A percentile compares a stretch with the other conserved stretches of the same genome.
Evolutionary conservation across 2,329 filamentous ascomycete species (phyloP).

Genomic region (Rhinocladiella mackenziei): DNA sequence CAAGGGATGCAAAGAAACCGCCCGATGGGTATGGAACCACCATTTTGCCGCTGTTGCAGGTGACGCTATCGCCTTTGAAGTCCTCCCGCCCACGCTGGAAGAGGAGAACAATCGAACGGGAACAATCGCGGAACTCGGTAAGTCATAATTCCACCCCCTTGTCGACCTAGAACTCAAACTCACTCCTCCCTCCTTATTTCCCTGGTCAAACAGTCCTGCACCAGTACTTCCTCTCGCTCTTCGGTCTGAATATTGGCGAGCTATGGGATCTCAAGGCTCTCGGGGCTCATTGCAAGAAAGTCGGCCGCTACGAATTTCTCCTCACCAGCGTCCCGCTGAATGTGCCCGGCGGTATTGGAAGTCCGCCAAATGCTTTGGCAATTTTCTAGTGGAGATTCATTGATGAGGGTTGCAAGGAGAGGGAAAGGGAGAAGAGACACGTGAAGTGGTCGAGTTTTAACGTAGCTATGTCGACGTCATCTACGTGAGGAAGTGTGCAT

Average conservation of each 20-base stretch:
- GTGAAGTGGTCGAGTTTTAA: not conserved
- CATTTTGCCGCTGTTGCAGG: conserved; percentile 55
- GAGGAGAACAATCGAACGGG: conserved; percentile 27
- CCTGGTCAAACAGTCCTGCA: too few relatives aligned
- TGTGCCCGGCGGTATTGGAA: conserved; percentile 45
- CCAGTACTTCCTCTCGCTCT: conserved; percentile 46
- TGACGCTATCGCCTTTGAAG: conserved; percentile 54
- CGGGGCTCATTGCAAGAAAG: conserved; percentile 36
- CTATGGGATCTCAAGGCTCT: conserved; percentile 44
- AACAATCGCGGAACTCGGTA: conserved; percentile 39
- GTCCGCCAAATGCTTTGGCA: conserved; percentile 45
- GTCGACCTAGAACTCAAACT: too few relatives aligned
- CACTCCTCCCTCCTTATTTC: too few relatives aligned
- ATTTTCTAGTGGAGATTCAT: conserved; percentile 37
- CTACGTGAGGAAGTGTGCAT: too few relatives aligned
- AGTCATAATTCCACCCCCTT: conserved; percentile 22
- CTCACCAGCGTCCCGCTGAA: conserved; percentile 49
- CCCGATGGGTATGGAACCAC: conserved; percentile 58
- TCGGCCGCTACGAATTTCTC: conserved; percentile 45
- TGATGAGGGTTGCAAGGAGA: conserved; percentile 19
- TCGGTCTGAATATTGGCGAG: conserved; percentile 48
- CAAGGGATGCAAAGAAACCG: conserved; percentile 46
- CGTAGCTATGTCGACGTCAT: too few relatives aligned
- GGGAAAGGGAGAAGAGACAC: not conserved
- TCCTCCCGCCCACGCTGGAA: conserved; percentile 40